Conservation (phyloP, 495 filamentous ascomycete genomes). For the Niebla homalea region DNA sequence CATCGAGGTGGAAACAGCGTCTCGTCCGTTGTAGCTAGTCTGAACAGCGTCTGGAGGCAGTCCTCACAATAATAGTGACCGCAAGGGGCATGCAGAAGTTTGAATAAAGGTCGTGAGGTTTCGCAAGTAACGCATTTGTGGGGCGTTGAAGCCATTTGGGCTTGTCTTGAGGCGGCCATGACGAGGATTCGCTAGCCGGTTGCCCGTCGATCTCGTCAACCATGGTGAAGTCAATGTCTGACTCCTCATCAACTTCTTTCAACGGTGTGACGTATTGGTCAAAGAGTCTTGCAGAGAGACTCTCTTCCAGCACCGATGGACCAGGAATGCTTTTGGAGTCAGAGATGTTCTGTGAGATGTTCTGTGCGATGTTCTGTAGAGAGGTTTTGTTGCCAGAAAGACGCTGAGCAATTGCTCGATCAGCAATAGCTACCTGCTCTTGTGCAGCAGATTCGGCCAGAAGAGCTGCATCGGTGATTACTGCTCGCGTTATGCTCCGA, state of each 20-base stretch:
- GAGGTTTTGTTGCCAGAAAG: neutral
- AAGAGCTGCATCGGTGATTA: conserved; percentile 18
- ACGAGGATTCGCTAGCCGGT: conserved; percentile 14
- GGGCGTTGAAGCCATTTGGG: neutral
- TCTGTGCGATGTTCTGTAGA: no score
- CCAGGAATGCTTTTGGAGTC: no score
- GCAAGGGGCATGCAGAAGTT: conserved; percentile 13
- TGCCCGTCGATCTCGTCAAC: neutral
- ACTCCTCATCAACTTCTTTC: neutral
- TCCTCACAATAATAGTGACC: conserved; percentile 34
- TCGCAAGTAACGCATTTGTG: conserved; percentile 6
- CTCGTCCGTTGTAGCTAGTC: conserved; percentile 30
- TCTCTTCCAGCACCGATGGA: neutral
- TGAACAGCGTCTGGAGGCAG: conserved; percentile 32
- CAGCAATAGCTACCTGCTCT: conserved; percentile 14
- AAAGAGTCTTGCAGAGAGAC: neutral
- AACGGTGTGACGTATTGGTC: neutral
- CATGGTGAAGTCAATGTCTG: neutral
- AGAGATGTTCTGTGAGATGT: no score
- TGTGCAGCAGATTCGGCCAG: conserved; percentile 11
- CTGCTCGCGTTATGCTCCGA: conserved; percentile 21
- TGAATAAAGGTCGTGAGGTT: neutral
- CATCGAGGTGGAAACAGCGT: conserved; percentile 40
- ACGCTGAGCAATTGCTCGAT: conserved; percentile 14
- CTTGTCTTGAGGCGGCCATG: conserved; percentile 10